A percentile compares a stretch with the other conserved stretches of the same genome.
Conservation (phyloP, 2,329 filamentous ascomycete genomes). For the Botryosphaeria dothidea region DNA sequence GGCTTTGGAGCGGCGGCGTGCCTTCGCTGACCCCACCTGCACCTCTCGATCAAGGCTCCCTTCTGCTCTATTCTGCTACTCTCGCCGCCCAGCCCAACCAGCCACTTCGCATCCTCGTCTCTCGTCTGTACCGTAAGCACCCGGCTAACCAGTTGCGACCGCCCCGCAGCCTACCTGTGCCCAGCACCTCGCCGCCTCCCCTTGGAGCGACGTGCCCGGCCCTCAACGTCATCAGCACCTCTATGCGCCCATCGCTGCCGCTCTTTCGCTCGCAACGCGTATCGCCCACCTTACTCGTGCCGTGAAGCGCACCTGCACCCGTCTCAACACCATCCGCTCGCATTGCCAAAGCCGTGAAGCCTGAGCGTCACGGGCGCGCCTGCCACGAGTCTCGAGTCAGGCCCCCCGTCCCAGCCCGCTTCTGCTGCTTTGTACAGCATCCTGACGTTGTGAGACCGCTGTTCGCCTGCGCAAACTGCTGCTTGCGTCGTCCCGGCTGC, state of each 20-base stretch:
- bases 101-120: slow-evolving; percentile 1
- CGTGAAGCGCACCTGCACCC: slow-evolving; percentile 16
- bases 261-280: slow-evolving; percentile 10
- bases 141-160: slow-evolving; percentile 5
- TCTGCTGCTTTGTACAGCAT: background rate
- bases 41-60: background rate
- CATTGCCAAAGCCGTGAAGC: background rate
- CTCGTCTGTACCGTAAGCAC: slow-evolving; percentile 8
- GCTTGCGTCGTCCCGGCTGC: background rate
- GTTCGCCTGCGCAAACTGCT: background rate
- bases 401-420: slow-evolving; percentile 13
- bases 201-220: background rate
- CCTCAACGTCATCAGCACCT: slow-evolving; percentile 17
- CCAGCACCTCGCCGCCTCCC: slow-evolving; percentile 2
- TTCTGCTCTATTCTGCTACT: background rate
- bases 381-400: background rate
- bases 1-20: background rate
- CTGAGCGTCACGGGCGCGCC: background rate
- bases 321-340: background rate
- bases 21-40: background rate
- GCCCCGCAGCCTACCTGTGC: background rate
- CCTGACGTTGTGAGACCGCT: background rate
- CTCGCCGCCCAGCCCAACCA: slow-evolving; percentile 5
- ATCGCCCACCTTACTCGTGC: slow-evolving; percentile 19
- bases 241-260: slow-evolving; percentile 18